A percentile compares a stretch with the other conserved stretches of the same genome.
phyloP scores from a whole-genome alignment of 1,139 yeast species.

The Ogataea hybrid region DNA sequence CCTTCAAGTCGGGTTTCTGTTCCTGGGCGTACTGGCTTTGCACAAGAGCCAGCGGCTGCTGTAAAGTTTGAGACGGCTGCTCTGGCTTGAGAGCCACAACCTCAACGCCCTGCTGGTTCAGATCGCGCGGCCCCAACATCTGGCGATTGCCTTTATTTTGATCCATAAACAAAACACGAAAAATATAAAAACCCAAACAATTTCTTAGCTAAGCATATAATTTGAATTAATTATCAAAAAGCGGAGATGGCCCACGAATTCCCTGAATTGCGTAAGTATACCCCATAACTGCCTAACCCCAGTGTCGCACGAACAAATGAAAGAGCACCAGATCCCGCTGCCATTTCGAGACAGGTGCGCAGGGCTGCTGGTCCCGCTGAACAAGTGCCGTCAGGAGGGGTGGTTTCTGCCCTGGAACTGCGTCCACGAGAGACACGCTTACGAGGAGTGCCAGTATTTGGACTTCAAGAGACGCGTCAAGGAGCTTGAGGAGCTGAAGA shows the following conservation, averaged over 20 bases:
- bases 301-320: slow-evolving; percentile 86
- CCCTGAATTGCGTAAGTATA: slow-evolving; percentile 35
- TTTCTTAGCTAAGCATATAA: slow-evolving; percentile 2
- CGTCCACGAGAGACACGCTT: slow-evolving; percentile 74
- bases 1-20: slow-evolving; percentile 12
- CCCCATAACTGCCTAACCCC: background rate
- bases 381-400: slow-evolving; percentile 55
- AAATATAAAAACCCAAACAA: background rate
- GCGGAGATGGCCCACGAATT: slow-evolving; percentile 28
- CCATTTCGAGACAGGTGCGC: slow-evolving; percentile 89
- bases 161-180: slow-evolving; percentile 11
- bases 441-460: slow-evolving; percentile 83
- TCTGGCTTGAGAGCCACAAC: slow-evolving; percentile 17
- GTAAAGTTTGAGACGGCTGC: background rate
- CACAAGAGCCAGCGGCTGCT: slow-evolving; percentile 1
- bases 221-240: slow-evolving; percentile 1
- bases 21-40: slow-evolving; percentile 11
- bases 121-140: slow-evolving; percentile 9
- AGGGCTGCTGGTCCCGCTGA: slow-evolving; percentile 63
- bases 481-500: slow-evolving; percentile 62
- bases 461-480: slow-evolving; percentile 81
- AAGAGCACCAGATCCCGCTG: slow-evolving; percentile 73
- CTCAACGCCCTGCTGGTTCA: slow-evolving; percentile 10
- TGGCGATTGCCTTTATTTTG: background rate
- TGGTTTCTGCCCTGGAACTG: slow-evolving; percentile 68